A percentile compares a stretch with the other conserved stretches of the same genome.
Conservation (phyloP, 176 grass and related monocot species). For the Echinochloa phyllopogon region DNA sequence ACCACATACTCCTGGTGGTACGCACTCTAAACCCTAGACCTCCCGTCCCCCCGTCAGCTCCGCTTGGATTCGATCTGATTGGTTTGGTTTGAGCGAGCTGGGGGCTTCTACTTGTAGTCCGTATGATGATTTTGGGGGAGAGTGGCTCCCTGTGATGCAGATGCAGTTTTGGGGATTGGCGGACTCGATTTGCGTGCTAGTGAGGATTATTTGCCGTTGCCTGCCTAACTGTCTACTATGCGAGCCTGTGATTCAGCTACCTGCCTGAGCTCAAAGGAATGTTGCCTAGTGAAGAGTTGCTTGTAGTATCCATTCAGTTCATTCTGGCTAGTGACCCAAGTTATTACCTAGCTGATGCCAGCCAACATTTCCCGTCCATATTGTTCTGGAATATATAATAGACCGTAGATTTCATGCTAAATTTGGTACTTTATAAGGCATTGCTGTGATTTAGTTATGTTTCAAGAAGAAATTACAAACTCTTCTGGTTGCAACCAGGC, state of each 20-base stretch:
- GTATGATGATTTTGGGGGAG: not conserved
- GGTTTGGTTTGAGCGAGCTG: not conserved
- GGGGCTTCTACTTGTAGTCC: not conserved
- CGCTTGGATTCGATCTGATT: constrained; percentile 27
- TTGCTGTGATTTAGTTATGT: not conserved
- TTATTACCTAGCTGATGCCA: not conserved
- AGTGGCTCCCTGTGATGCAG: not conserved
- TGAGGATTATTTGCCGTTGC: not conserved
- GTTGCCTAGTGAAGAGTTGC: not conserved
- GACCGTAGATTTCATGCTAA: not conserved
- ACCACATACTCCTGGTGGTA: constrained; percentile 90
- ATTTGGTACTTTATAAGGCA: not conserved
- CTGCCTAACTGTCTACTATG: not conserved
- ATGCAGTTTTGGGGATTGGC: not conserved
- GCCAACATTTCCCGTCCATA: not conserved
- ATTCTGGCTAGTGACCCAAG: not conserved
- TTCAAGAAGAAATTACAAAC: not conserved
- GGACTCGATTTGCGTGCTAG: not conserved
- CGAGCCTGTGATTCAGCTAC: not conserved
- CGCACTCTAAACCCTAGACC: constrained; percentile 51
- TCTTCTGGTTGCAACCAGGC: not conserved
- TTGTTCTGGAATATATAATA: not conserved
- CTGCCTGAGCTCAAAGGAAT: not conserved
- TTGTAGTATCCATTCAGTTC: not conserved
- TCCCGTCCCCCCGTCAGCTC: not conserved